These are phyloP conservation scores for Chernovozyma aurita DNA, from an alignment of 1,139 yeast species.

Conservation along the genomic window DNA sequence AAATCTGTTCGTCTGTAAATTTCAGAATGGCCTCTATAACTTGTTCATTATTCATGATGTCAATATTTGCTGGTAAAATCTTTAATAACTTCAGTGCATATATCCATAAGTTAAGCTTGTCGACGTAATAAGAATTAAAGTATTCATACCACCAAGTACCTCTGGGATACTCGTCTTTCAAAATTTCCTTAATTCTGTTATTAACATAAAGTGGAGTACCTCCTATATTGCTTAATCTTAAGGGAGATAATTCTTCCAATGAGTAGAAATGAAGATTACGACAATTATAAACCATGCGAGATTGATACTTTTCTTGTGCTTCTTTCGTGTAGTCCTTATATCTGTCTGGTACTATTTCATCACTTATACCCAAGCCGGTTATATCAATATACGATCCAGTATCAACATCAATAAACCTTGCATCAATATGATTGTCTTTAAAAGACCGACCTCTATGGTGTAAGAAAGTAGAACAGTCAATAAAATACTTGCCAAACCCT, in stretches of 20 bases:
- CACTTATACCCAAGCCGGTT: slow-evolving; percentile 31
- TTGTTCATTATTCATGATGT: slow-evolving; percentile 9
- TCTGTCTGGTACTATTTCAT: slow-evolving; percentile 20
- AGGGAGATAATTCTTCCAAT: slow-evolving; percentile 30
- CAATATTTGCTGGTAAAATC: slow-evolving; percentile 14
- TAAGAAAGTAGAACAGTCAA: slow-evolving; percentile 31
- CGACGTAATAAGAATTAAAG: slow-evolving; percentile 19
- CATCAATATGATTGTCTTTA: slow-evolving; percentile 34
- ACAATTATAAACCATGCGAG: slow-evolving; percentile 26
- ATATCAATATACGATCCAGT: slow-evolving; percentile 39
- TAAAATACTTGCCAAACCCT: slow-evolving; percentile 28
- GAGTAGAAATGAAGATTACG: slow-evolving; percentile 30
- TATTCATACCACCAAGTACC: slow-evolving; percentile 18
- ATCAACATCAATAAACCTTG: slow-evolving; percentile 37
- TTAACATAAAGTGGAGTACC: slow-evolving; percentile 33
- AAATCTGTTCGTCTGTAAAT: slow-evolving; percentile 15
- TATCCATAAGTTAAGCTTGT: slow-evolving; percentile 24
- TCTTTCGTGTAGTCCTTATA: slow-evolving; percentile 13
- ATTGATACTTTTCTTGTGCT: slow-evolving; percentile 8
- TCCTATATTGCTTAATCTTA: slow-evolving; percentile 26
- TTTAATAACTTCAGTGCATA: slow-evolving; percentile 16
- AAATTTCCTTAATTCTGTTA: slow-evolving; percentile 19
- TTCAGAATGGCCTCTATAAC: slow-evolving; percentile 9
- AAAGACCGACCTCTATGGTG: slow-evolving; percentile 28
- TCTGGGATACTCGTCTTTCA: slow-evolving; percentile 23